Percentiles rank a stretch among this genome's conserved stretches.
Conservation (phyloP, 2,329 filamentous ascomycete genomes). For the Thielaviopsis populi region DNA sequence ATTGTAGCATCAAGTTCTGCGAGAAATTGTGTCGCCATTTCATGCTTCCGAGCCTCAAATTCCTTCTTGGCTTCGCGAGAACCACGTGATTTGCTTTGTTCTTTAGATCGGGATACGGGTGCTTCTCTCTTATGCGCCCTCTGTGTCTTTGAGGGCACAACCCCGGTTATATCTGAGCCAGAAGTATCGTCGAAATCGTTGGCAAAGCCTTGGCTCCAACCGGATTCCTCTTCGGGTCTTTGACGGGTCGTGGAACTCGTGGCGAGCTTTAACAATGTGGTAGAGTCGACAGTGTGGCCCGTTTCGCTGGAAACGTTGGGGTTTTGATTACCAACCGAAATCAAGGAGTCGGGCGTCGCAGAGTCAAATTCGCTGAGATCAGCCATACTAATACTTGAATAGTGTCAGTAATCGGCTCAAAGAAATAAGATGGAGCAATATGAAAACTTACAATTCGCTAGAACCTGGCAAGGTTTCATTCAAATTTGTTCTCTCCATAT, state of each 20-base stretch:
- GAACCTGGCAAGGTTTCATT: not conserved
- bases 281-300: not conserved
- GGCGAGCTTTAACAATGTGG: not conserved
- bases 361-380: not conserved
- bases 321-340: not conserved
- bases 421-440: slow-evolving; percentile 18
- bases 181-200: slow-evolving; percentile 51
- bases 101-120: slow-evolving; percentile 3
- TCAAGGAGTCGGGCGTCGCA: not conserved
- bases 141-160: not conserved
- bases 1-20: slow-evolving; percentile 52
- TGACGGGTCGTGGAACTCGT: slow-evolving; percentile 35
- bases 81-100: slow-evolving; percentile 24
- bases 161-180: slow-evolving; percentile 28
- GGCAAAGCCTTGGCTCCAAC: slow-evolving; percentile 44
- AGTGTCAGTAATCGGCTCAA: slow-evolving; percentile 20
- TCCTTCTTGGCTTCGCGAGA: slow-evolving; percentile 36
- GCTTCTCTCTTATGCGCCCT: slow-evolving; percentile 13
- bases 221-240: slow-evolving; percentile 38
- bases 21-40: slow-evolving; percentile 49
- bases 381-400: not conserved
- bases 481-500: not conserved
- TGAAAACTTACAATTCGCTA: not conserved
- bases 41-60: slow-evolving; percentile 48
- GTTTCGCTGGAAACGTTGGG: not conserved